phyloP scores from a whole-genome alignment of 192 early-diverging fungal genomes.

The Piromyces finnis region DNA sequence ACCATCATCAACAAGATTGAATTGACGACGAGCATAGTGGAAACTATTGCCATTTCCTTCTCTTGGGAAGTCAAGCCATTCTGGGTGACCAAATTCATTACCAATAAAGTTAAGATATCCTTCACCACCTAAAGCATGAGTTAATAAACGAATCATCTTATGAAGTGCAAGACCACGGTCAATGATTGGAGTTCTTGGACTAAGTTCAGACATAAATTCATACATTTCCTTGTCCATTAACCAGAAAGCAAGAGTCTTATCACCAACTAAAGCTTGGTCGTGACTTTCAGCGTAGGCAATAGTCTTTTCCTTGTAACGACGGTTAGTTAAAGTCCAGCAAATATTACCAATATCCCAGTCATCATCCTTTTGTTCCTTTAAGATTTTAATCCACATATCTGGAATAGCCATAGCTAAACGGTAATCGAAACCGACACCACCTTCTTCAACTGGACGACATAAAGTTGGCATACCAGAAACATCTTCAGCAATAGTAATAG shows the following conservation, averaged over 20 bases:
- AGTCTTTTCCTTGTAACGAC: constrained; percentile 74
- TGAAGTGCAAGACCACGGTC: constrained; percentile 88
- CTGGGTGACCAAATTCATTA: constrained; percentile 79
- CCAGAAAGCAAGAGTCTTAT: constrained; percentile 98
- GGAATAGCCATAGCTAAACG: constrained; percentile 90
- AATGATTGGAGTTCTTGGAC: constrained; percentile 66
- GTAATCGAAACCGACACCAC: constrained; percentile 93
- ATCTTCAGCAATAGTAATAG: constrained; percentile 89
- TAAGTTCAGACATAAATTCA: constrained; percentile 68
- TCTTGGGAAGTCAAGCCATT: constrained; percentile 98
- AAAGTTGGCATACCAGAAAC: constrained; percentile 98
- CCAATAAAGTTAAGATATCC: constrained; percentile 95
- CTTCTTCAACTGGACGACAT: constrained; percentile 67
- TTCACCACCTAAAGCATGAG: constrained; percentile 80
- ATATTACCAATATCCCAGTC: constrained; percentile 53
- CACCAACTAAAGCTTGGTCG: constrained; percentile 94
- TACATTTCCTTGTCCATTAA: constrained; percentile 99
- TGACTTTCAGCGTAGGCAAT: constrained; percentile 93
- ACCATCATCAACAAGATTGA: constrained; percentile 78
- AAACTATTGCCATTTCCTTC: constrained; percentile 76
- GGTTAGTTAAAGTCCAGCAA: constrained; percentile 72
- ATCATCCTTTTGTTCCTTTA: not conserved
- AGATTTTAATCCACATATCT: constrained; percentile 88
- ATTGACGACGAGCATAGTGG: constrained; percentile 89
- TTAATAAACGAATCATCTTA: constrained; percentile 91